Percentiles rank a stretch among this genome's conserved stretches.
Evolutionary conservation across 176 grass and related monocot genomes (phyloP).

Genomic region (Coix lacrymajobi): DNA sequence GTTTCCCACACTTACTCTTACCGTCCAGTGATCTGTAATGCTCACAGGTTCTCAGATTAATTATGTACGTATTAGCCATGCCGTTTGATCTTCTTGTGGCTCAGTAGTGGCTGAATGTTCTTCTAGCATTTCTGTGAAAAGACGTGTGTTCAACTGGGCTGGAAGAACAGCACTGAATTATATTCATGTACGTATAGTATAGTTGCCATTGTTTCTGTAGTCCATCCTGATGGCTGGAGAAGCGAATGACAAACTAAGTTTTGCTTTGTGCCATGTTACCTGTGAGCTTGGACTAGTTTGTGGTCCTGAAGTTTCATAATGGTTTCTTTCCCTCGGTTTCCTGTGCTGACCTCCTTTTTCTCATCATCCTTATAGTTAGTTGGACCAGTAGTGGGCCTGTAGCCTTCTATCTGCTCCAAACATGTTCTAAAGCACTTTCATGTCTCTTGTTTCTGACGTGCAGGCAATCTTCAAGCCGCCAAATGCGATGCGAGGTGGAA

Average conservation of each 20-base stretch:
- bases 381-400: background rate
- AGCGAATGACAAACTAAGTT: background rate
- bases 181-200: background rate
- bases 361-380: background rate
- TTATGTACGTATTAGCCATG: background rate
- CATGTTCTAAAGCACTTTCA: background rate
- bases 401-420: background rate
- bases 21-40: background rate
- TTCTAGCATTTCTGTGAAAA: background rate
- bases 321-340: background rate
- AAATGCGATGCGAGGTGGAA: slow-evolving; percentile 83
- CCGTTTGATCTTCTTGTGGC: background rate
- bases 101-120: slow-evolving; percentile 1
- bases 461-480: slow-evolving; percentile 86
- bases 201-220: background rate
- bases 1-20: background rate
- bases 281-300: background rate
- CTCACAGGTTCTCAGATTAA: background rate
- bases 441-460: slow-evolving; percentile 6
- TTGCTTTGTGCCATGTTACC: background rate
- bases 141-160: background rate
- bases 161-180: background rate
- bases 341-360: background rate
- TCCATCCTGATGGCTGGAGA: background rate
- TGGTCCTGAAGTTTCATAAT: slow-evolving; percentile 13